Evolutionary conservation across 306 rosid species (phyloP).

Genomic region (Fagus crenata): DNA sequence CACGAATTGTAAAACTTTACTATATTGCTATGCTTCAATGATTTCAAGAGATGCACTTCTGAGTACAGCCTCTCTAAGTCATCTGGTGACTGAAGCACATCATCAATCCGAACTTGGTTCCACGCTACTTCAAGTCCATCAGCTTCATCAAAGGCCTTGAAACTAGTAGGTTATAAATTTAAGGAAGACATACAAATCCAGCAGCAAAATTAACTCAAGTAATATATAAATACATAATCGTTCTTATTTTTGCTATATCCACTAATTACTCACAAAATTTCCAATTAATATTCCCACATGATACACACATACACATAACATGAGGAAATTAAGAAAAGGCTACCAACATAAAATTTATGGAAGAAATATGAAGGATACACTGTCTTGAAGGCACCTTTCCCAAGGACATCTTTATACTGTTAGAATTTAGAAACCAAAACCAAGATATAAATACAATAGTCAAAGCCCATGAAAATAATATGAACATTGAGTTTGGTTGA

Average conservation of each 20-base stretch:
- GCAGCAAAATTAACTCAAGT: conserved; percentile 10
- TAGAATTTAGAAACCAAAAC: conserved; percentile 22
- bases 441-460: neutral
- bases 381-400: conserved; percentile 54
- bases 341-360: neutral
- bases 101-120: conserved; percentile 78
- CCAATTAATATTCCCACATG: no score
- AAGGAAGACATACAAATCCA: conserved; percentile 19
- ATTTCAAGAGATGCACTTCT: conserved; percentile 81
- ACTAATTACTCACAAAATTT: neutral
- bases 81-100: conserved; percentile 62
- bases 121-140: conserved; percentile 97
- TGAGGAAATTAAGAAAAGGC: neutral
- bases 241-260: conserved; percentile 1
- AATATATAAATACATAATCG: neutral
- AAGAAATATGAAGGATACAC: conserved; percentile 36
- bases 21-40: conserved; percentile 76
- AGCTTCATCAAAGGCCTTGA: conserved; percentile 90
- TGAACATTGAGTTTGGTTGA: no score
- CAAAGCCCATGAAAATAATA: neutral
- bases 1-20: conserved; percentile 84
- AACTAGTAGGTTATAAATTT: conserved; percentile 43
- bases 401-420: conserved; percentile 48
- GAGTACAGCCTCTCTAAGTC: conserved; percentile 72
- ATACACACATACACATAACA: no score